Evolutionary conservation across 169 alveolate genomes (phyloP), one percentile per base, ranked within the genome.

Genomic region (Eimeria acervulina): DNA sequence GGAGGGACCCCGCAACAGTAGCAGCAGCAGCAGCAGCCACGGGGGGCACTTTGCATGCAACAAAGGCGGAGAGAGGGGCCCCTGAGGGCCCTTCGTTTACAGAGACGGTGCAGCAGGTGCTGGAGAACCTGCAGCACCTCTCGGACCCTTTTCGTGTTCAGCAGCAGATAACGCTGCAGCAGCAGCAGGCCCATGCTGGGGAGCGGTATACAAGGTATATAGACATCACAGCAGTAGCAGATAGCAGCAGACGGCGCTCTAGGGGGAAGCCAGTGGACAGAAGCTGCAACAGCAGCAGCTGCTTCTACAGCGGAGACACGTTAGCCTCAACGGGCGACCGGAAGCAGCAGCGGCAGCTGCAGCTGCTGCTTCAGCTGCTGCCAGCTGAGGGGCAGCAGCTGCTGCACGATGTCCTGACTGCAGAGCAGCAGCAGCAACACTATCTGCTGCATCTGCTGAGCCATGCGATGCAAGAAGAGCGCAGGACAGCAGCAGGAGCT

Each of bases 401-500:
- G 63, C 81, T 87, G 81, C 70, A 61, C 12, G 93, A 87, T 40
- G 81, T 87, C 26, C 52, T 87, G 23, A 59, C 93, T 36, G 81
- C 81, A 38, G 93, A 61, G 59, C 93, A 44, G 55, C 83, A 87
- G 61, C 93, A 59, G 59, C 93, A 55, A 42, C 47, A 87, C 55
- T 87, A 40, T 19, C 59, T 87, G 40, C 63, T 87, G 59, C 55
- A 15, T 81, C 78, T 87, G 93, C 81, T 87, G 42, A 81, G 55
- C 40, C 23, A 87, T 61, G 83, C 93, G 23, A 87, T 61, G 63
- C 83, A 87, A 6, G 47, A 38, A 5, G 83, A 87, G 33, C 93
- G 81, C 26, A 33, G 93, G n/a, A 87, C 93, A 87, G 93, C 93
- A 36, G 93, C 93, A 87, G 93, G 93, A 36, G 81, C 93, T 59